Percentiles rank a stretch among this genome's conserved stretches.
These are phyloP conservation scores for Butyriboletus loyo DNA, from an alignment of 768 basidiomycete genomes.

Conservation along the genomic window DNA sequence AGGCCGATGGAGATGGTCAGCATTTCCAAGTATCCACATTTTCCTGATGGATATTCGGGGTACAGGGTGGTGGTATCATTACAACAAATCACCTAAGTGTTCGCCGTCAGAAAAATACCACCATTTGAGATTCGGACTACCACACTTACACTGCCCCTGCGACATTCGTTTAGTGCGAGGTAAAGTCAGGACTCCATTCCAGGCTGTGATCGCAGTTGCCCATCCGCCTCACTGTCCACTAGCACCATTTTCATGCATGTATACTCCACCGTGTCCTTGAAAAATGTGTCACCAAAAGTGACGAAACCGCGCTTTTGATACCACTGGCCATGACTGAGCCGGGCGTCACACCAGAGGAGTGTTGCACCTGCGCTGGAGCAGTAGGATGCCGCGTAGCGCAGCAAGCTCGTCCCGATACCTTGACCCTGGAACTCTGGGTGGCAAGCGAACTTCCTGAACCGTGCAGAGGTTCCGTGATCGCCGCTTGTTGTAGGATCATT, in stretches of 20 bases:
- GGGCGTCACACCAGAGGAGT: slow-evolving; percentile 59
- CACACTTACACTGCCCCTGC: slow-evolving; percentile 4
- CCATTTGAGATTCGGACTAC: background rate
- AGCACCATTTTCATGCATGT: slow-evolving; percentile 47
- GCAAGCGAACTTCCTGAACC: slow-evolving; percentile 65
- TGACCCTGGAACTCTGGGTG: slow-evolving; percentile 46
- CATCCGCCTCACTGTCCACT: background rate
- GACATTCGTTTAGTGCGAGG: background rate
- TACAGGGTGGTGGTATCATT: slow-evolving; percentile 14
- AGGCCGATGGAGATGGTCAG: background rate
- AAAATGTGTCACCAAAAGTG: slow-evolving; percentile 50
- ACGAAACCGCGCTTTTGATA: slow-evolving; percentile 51
- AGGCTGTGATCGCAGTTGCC: background rate
- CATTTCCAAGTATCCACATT: slow-evolving; percentile 1
- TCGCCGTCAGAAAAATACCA: slow-evolving; percentile 7
- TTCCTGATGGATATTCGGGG: slow-evolving; percentile 8
- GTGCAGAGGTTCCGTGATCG: slow-evolving; percentile 25
- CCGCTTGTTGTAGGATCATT: slow-evolving; percentile 3
- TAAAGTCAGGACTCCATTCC: background rate
- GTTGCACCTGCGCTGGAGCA: slow-evolving; percentile 39
- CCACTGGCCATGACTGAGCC: slow-evolving; percentile 44
- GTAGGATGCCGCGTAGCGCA: slow-evolving; percentile 40
- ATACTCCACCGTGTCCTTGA: slow-evolving; percentile 54
- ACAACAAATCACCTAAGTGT: slow-evolving; percentile 6
- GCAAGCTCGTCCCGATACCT: slow-evolving; percentile 51